phyloP scores from a whole-genome alignment of 768 basidiomycete species.

The Pleurotus salmoneostramineus region DNA sequence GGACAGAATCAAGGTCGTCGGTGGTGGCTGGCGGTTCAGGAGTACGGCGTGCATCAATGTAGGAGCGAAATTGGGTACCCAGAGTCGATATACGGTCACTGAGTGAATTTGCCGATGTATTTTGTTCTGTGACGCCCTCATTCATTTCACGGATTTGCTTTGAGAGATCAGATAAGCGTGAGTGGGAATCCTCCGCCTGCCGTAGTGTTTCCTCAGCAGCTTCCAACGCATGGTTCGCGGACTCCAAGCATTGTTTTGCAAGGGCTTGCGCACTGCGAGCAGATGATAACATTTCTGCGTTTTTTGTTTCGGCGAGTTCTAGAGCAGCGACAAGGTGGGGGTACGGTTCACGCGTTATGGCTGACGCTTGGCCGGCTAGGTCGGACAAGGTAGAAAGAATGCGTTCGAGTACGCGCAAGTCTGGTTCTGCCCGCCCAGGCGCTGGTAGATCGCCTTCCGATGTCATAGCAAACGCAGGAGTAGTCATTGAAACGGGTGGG shows the following conservation, averaged over 20 bases:
- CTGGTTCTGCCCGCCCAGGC: no score
- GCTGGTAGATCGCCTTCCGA: no score
- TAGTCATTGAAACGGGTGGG: no score
- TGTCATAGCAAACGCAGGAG: no score
- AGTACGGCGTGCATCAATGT: not conserved
- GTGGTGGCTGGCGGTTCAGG: no score
- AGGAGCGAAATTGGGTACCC: not conserved
- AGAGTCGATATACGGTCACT: not conserved
- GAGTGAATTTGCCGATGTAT: not conserved
- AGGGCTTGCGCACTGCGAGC: constrained; percentile 22
- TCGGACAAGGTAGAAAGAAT: not conserved
- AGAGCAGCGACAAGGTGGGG: constrained; percentile 1
- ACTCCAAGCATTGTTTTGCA: constrained; percentile 24
- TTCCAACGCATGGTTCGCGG: constrained; percentile 22
- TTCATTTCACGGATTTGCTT: constrained; percentile 16
- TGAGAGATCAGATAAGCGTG: constrained; percentile 18
- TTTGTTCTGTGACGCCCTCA: constrained; percentile 14
- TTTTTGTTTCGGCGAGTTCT: constrained; percentile 20
- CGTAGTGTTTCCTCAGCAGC: constrained; percentile 22
- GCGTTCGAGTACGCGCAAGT: not conserved
- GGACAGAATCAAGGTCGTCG: no score
- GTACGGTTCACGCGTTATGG: not conserved
- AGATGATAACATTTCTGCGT: constrained; percentile 16
- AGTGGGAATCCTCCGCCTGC: constrained; percentile 19
- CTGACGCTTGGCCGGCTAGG: not conserved